phyloP scores from a whole-genome alignment of 2,329 filamentous ascomycete species.

The Phialocephala subalpina region DNA sequence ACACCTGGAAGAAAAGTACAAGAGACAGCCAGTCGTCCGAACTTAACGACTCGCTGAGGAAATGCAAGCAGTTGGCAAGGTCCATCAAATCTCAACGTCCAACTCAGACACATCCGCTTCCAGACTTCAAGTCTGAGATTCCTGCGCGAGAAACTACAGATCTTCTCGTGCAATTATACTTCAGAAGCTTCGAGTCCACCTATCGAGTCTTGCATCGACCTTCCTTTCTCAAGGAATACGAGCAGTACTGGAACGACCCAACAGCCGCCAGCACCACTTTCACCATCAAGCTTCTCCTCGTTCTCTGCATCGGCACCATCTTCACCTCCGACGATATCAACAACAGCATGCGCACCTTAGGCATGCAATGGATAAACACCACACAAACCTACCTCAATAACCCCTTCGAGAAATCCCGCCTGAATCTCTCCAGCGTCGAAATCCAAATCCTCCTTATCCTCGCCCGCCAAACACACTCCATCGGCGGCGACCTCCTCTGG shows the following conservation, averaged over 20 bases:
- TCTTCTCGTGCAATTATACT: conserved; percentile 49
- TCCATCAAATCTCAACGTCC: conserved; percentile 29
- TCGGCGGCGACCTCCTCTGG: conserved; percentile 61
- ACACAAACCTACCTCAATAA: conserved; percentile 35
- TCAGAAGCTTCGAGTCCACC: conserved; percentile 51
- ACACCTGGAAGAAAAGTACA: neutral
- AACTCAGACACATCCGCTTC: conserved; percentile 22
- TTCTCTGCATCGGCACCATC: conserved; percentile 36
- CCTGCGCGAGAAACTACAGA: conserved; percentile 43
- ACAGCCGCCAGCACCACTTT: conserved; percentile 24
- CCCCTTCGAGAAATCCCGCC: conserved; percentile 54
- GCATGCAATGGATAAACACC: conserved; percentile 36
- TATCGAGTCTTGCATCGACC: conserved; percentile 56
- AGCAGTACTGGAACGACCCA: conserved; percentile 48
- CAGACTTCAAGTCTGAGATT: conserved; percentile 29
- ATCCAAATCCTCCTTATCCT: conserved; percentile 60
- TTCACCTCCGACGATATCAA: conserved; percentile 20
- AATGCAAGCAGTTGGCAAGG: conserved; percentile 35
- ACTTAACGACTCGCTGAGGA: conserved; percentile 23
- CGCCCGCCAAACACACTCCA: conserved; percentile 55
- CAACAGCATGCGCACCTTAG: conserved; percentile 19
- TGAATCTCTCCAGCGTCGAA: conserved; percentile 59
- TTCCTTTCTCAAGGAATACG: conserved; percentile 53
- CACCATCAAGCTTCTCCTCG: conserved; percentile 36
- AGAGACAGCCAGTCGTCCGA: neutral